A percentile compares a stretch with the other conserved stretches of the same genome.
phyloP scores from a whole-genome alignment of 2,329 filamentous ascomycete genomes.

The Bisporella sp. region DNA sequence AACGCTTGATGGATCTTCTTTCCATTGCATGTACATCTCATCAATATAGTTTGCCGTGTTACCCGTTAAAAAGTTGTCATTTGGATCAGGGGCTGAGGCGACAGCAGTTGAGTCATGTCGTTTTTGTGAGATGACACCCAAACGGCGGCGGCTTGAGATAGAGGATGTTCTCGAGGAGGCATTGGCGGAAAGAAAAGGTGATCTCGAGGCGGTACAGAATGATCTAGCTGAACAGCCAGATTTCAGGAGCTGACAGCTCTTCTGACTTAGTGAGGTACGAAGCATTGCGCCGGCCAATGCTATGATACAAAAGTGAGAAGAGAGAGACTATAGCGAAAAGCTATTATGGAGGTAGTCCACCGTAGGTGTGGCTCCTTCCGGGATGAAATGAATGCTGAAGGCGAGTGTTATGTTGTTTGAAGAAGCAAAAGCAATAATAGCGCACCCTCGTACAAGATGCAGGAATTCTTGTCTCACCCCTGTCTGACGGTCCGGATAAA shows the following conservation, averaged over 20 bases:
- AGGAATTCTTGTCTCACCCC: no score
- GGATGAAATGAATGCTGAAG: no score
- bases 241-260: constrained; percentile 56
- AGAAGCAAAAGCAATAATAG: no score
- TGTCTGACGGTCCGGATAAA: no score
- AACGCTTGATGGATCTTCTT: constrained; percentile 83
- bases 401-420: no score
- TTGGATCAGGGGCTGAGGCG: constrained; percentile 60
- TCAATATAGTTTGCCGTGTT: constrained; percentile 99
- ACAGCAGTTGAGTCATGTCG: constrained; percentile 49
- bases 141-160: constrained; percentile 38
- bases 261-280: constrained; percentile 60
- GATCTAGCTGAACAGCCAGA: constrained; percentile 38
- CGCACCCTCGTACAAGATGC: no score
- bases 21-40: constrained; percentile 99
- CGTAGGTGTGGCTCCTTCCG: constrained; percentile 1
- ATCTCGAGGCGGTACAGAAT: constrained; percentile 28
- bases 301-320: constrained; percentile 3
- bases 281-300: constrained; percentile 55
- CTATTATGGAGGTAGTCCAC: constrained; percentile 1
- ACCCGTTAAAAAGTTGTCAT: constrained; percentile 92
- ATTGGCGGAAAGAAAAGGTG: constrained; percentile 33
- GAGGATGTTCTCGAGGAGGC: constrained; percentile 32
- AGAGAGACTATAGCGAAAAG: constrained; percentile 6
- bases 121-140: constrained; percentile 40